Evolutionary conservation across 2,329 filamentous ascomycete species (phyloP), one percentile per base, ranked within the genome.

Genomic region (Bipolaris gigantea): DNA sequence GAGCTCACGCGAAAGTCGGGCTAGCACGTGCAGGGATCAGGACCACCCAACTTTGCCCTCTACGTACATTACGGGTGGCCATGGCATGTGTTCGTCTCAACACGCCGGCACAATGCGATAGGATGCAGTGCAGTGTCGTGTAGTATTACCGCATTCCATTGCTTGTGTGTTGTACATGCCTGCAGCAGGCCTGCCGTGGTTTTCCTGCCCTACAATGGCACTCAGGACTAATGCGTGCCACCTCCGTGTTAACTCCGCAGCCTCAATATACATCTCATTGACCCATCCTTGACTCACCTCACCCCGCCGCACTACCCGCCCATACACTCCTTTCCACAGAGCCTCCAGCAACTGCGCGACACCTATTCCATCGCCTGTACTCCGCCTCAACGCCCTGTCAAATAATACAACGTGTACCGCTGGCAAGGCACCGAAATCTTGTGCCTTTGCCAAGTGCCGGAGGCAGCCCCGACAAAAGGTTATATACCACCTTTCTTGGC

Each of bases 281-380:
- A 44, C 7, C 34, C 49, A 36, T 35, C 41, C 46, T 56, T 63
- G 60, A 63, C 50, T 63, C 61, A 63, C 56, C 50, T 63, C 61
- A 63, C 56, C 59, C 59, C 59, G 30, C 57, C 21, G 34, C 41
- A 15, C 16, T 35, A 1, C 8, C 45, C 23, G 25, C 11, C 40
- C 45, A 46, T 33, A 27, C 41, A 33, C 41, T 56, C 45, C 36
- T 40, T 38, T 21, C 35, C 34, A 40, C 39, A 34, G 27, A 36
- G 11, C 16, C 23, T 27, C 15, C 38, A 25, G 18, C 19, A 13
- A 34, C 27, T 33, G 19, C 16, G 18, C 7, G 23, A 47, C 4
- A 19, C 13, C n/a, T 18, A 23, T 19, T 19, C 10, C 27, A 30
- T 4, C 4, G 30, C 48, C 21, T 19, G 10, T 7, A 23, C 19